These are phyloP conservation scores for Ambrosiella xylebori DNA, from an alignment of 2,329 filamentous ascomycete genomes.

Conservation along the genomic window DNA sequence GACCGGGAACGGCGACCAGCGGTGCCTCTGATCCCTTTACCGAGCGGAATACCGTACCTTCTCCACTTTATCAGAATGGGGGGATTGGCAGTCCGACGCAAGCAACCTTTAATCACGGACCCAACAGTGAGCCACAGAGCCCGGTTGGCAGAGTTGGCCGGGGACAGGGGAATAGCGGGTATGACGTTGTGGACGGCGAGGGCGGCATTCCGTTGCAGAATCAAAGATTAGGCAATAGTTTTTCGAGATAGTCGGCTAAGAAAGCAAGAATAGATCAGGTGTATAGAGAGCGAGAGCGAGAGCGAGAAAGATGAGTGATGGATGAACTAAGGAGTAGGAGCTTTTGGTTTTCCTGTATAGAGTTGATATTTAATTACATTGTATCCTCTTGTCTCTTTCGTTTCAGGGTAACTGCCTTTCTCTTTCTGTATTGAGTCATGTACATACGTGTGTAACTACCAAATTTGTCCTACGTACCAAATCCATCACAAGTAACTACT, in stretches of 20 bases:
- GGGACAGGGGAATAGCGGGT: slow-evolving; percentile 5
- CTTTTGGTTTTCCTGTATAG: no score
- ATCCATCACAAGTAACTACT: no score
- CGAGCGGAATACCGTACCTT: background rate
- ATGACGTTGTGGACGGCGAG: background rate
- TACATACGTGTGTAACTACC: no score
- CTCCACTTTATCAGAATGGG: slow-evolving; percentile 8
- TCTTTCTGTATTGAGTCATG: no score
- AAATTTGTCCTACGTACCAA: no score
- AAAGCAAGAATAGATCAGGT: background rate
- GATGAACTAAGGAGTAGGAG: no score
- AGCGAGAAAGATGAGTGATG: no score
- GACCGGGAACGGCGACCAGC: background rate
- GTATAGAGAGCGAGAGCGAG: no score
- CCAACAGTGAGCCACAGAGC: background rate
- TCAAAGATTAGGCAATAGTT: background rate
- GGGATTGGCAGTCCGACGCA: slow-evolving; percentile 4
- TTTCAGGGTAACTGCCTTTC: no score
- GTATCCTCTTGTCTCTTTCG: no score
- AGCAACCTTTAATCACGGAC: background rate
- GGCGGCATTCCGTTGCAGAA: slow-evolving; percentile 7
- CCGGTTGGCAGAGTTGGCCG: background rate
- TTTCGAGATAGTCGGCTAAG: background rate
- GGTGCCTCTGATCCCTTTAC: slow-evolving; percentile 1
- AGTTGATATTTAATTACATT: no score